Evolutionary conservation across 257 asterid species (phyloP), one percentile per base, ranked within the genome.

Genomic region (Apocynum venetum): DNA sequence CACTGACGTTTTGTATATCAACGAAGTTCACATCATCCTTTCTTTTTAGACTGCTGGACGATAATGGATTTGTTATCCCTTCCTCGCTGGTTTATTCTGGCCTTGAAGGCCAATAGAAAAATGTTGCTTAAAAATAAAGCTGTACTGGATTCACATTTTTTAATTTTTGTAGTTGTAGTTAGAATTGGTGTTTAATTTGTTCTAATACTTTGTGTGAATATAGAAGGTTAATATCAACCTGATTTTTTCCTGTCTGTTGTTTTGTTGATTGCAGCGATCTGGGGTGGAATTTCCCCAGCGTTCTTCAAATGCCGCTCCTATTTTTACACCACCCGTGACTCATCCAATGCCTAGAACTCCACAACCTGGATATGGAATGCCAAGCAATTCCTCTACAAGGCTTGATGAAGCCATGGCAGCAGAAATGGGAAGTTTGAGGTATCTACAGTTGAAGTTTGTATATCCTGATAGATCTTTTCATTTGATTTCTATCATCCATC

Each of bases 291-390:
- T 96, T 86, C 98, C 99, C 71, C 85, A 72, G 77, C 88, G 82
- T 75, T 82, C 96, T 72, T 80, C 86, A 2, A 89, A 91, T 82
- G 79, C 91, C 4, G 94, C 88, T 82, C 96, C 92, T 35, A 88
- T 93, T 80, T 83, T 90, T 80, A 90, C 97, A 60, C 98, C 93
- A 47, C 97, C 99, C 41, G 87, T 82, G 55, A 85, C 94, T 53
- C 91, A 84, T 79, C 88, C 91, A 71, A 81, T 79, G 61, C 31
- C 85, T 7, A 85, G 90, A 77, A 86, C 76, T 67, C 91, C 95
- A 70, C 98, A 87, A 80, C 93, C 97, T 66, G 91, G 97, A 79
- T 88, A 91, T 84, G 99, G 98, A 79, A 96, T 93, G 97, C 93
- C 99, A 31, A 89, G 89, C 85, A 91, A 89, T 80, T 93, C 99